These are phyloP conservation scores for Daldinia sp. DNA, from an alignment of 2,329 filamentous ascomycete genomes.

Conservation along the genomic window DNA sequence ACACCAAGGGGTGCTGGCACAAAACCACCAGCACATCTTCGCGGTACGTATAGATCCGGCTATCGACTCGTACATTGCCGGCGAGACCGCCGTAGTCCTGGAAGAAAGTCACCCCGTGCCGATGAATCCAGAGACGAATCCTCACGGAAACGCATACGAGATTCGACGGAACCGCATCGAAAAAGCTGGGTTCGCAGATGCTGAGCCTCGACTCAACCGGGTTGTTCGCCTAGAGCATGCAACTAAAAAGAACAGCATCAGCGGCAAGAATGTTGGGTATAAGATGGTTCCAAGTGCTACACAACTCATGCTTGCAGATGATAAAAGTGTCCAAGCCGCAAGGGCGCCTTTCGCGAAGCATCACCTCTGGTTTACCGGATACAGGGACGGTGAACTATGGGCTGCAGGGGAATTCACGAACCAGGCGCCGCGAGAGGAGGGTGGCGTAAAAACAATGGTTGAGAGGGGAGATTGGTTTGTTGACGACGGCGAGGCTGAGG, in stretches of 20 bases:
- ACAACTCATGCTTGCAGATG: slow-evolving; percentile 62
- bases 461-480: slow-evolving; percentile 61
- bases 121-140: slow-evolving; percentile 66
- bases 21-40: slow-evolving; percentile 78
- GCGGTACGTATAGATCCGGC: slow-evolving; percentile 73
- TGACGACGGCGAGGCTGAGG: slow-evolving; percentile 40
- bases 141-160: slow-evolving; percentile 71
- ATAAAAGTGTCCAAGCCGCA: slow-evolving; percentile 57
- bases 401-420: slow-evolving; percentile 65
- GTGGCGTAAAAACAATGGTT: slow-evolving; percentile 62
- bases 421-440: slow-evolving; percentile 58
- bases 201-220: slow-evolving; percentile 65
- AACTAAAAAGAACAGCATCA: slow-evolving; percentile 59
- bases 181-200: slow-evolving; percentile 62
- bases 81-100: slow-evolving; percentile 48
- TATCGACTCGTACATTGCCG: slow-evolving; percentile 58
- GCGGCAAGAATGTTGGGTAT: slow-evolving; percentile 63
- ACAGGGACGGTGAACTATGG: slow-evolving; percentile 63
- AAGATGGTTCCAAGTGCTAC: slow-evolving; percentile 61
- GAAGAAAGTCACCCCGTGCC: slow-evolving; percentile 51
- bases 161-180: slow-evolving; percentile 62
- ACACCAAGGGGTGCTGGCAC: slow-evolving; percentile 70
- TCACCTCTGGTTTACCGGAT: slow-evolving; percentile 62
- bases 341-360: slow-evolving; percentile 62
- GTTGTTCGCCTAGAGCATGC: slow-evolving; percentile 63